Evolutionary conservation across 2,329 filamentous ascomycete species (phyloP), one percentile per base, ranked within the genome.

Genomic region (Whalleya microplaca): DNA sequence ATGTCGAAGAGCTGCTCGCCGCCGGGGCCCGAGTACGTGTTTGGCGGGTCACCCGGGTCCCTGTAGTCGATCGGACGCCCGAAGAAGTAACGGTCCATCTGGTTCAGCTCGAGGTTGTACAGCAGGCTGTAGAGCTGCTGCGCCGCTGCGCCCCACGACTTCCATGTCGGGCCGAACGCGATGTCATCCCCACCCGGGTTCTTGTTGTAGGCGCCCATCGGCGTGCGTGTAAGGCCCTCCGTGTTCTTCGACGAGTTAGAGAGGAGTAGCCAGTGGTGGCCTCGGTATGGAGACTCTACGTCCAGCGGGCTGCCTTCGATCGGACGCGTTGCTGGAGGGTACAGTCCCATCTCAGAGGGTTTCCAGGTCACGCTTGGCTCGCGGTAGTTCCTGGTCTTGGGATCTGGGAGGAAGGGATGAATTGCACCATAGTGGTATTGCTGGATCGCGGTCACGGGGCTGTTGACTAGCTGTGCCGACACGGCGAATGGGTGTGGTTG

Each of bases 401-500:
- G 62, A 42, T 83, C 82, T 2, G 82, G 81, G 12, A 82, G 73
- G 64, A 84, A 84, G 1, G 82, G 77, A 48, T 79, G 73, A 19
- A 82, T 74, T 10, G 80, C 77, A 4, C 80, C 80, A 10, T 78
- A 68, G 53, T 81, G 80, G 63, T 77, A 79, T 62, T 85, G 83
- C n/a, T 84, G 72, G 68, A 78, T 78, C 50, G 75, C 75, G 41
- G 83, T 77, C 21, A 80, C 72, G 2, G 80, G 81, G 48, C 82
- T 79, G 55, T 85, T 85, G 62, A 84, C 71, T 14, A 85, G 75
- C 63, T 85, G 84, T 52, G 81, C 82, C 1, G 80, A 81, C 3
- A 84, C 76, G 41, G 80, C 70, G 59, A 78, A 77, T 27, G 76
- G 76, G 45, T 81, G 75, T 2, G 81, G 80, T 32, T 83, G 76